Percentiles rank a stretch among this genome's conserved stretches.
phyloP scores from a whole-genome alignment of 2,329 filamentous ascomycete genomes.

The Botrytis byssoidea region DNA sequence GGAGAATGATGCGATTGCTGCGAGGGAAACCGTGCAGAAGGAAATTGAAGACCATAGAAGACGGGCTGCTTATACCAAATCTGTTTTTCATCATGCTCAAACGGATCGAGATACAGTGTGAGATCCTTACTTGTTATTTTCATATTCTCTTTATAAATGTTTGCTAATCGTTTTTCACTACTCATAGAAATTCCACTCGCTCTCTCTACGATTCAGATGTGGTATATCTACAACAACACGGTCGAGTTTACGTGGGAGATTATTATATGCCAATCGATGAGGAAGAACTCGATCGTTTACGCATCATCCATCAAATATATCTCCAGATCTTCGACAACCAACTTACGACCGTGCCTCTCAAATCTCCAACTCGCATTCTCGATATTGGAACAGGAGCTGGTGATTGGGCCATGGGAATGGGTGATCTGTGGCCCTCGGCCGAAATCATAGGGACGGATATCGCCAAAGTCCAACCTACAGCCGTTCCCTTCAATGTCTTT shows the following conservation, averaged over 20 bases:
- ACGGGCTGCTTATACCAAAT: conserved; percentile 14
- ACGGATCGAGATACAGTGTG: conserved; percentile 25
- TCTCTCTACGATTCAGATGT: conserved; percentile 37
- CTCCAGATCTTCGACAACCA: conserved; percentile 33
- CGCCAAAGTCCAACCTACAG: conserved; percentile 57
- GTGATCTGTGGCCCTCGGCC: conserved; percentile 46
- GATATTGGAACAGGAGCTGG: conserved; percentile 58
- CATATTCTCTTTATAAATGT: neutral
- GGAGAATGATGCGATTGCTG: neutral
- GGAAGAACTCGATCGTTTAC: conserved; percentile 36
- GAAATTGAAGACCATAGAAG: conserved; percentile 12
- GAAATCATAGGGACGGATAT: conserved; percentile 60
- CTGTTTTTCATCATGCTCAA: conserved; percentile 21
- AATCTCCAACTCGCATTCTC: conserved; percentile 44
- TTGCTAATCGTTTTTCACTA: neutral
- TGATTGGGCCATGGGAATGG: conserved; percentile 62
- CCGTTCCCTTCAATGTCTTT: conserved; percentile 59
- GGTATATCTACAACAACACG: conserved; percentile 47
- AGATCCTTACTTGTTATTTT: neutral
- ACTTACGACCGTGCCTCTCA: conserved; percentile 38
- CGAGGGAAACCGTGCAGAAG: neutral
- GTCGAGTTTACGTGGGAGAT: conserved; percentile 49
- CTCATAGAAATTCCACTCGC: conserved; percentile 36
- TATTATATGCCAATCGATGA: conserved; percentile 42
- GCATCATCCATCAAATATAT: conserved; percentile 35